Percentiles rank a stretch among this genome's conserved stretches.
phyloP scores from a whole-genome alignment of 2,329 filamentous ascomycete genomes.

The Fusarium sambucinum region DNA sequence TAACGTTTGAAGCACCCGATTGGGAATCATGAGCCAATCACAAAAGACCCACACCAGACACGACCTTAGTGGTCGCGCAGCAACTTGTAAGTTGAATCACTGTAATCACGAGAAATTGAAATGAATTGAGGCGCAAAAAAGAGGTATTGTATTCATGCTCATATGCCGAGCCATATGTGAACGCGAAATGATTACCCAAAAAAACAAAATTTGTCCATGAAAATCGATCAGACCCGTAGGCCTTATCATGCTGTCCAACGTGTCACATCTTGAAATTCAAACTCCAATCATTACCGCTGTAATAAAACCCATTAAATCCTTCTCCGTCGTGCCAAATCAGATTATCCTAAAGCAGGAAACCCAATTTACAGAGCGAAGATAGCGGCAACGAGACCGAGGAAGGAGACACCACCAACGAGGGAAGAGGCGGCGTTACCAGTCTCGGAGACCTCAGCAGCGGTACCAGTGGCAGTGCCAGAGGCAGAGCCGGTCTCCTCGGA shows the following conservation, averaged over 20 bases:
- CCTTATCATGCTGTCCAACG: conserved; percentile 38
- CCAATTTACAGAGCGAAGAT: conserved; percentile 62
- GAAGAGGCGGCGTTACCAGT: conserved; percentile 53
- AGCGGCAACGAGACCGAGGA: conserved; percentile 63
- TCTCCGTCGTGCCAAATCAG: conserved; percentile 18
- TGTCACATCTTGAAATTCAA: conserved; percentile 36
- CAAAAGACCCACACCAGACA: neutral
- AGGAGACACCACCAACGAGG: conserved; percentile 57
- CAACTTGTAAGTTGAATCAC: neutral
- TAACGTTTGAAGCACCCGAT: conserved; percentile 19
- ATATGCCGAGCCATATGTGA: conserved; percentile 43
- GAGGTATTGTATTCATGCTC: conserved; percentile 48
- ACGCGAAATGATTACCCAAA: conserved; percentile 42
- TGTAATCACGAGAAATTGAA: neutral
- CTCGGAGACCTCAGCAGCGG: conserved; percentile 44
- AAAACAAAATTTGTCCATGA: conserved; percentile 45
- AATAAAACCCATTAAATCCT: conserved; percentile 43
- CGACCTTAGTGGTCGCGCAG: conserved; percentile 11
- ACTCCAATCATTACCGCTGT: conserved; percentile 46
- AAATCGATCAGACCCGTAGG: conserved; percentile 33
- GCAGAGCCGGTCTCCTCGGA: conserved; percentile 30
- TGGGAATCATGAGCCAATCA: conserved; percentile 32
- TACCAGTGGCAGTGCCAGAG: conserved; percentile 42
- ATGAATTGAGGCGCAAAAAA: conserved; percentile 32
- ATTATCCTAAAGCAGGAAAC: conserved; percentile 1